Evolutionary conservation across 129 eudicot genomes (phyloP).

Genomic region (Erigeron canadensis): DNA sequence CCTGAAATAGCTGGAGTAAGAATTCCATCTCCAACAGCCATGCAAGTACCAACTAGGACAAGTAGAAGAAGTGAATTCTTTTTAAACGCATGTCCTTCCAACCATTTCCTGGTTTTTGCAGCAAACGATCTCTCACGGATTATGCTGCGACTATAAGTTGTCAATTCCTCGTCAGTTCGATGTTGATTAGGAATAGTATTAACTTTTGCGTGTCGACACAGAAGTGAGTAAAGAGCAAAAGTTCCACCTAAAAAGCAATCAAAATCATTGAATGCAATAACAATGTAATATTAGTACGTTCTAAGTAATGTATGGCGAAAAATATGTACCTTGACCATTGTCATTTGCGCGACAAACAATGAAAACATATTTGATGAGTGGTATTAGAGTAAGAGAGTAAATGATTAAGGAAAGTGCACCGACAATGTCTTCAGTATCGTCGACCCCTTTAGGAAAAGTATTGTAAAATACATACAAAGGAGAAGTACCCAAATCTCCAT

Average conservation of each 20-base stretch:
- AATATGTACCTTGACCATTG: conserved; percentile 90
- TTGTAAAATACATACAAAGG: conserved; percentile 94
- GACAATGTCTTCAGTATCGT: conserved; percentile 71
- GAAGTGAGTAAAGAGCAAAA: conserved; percentile 88
- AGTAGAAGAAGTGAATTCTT: conserved; percentile 81
- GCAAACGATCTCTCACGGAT: conserved; percentile 84
- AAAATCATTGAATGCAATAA: background rate
- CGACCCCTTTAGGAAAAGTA: conserved; percentile 70
- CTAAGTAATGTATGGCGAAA: background rate
- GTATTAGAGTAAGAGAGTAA: conserved; percentile 91
- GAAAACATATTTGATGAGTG: conserved; percentile 91
- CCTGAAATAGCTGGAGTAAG: conserved; percentile 98
- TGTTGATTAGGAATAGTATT: conserved; percentile 93
- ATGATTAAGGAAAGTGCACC: conserved; percentile 96
- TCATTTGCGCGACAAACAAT: conserved; percentile 96
- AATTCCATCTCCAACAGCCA: conserved; percentile 93
- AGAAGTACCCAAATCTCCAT: conserved; percentile 98
- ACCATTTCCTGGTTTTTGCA: conserved; percentile 84
- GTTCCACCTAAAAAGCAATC: conserved; percentile 69
- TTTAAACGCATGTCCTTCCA: conserved; percentile 65
- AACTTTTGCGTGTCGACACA: conserved; percentile 89
- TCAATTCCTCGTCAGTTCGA: conserved; percentile 87
- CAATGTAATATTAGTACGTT: background rate
- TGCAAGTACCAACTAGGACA: conserved; percentile 93
- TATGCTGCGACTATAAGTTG: conserved; percentile 88